Percentiles rank a stretch among this genome's conserved stretches.
Evolutionary conservation across 352 stramenopile genomes (phyloP).

Genomic region (Phytophthora meadii): DNA sequence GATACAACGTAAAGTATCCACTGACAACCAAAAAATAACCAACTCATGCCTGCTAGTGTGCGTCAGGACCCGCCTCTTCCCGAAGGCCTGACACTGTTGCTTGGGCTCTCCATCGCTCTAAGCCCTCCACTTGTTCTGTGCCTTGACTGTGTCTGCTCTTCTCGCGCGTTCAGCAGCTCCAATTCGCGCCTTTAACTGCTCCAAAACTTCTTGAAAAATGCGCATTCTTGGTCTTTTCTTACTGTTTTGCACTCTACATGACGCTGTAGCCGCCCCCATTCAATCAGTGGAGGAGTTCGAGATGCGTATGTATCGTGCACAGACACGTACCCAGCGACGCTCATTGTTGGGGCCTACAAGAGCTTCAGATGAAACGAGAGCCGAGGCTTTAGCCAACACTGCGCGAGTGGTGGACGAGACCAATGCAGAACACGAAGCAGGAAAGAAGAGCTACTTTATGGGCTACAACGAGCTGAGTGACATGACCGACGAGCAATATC

Average conservation of each 20-base stretch:
- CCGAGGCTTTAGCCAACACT: slow-evolving; percentile 52
- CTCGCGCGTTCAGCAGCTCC: not conserved
- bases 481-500: slow-evolving; percentile 72
- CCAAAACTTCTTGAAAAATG: slow-evolving; percentile 25
- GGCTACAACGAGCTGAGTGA: slow-evolving; percentile 75
- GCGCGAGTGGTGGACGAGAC: slow-evolving; percentile 46
- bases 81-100: slow-evolving; percentile 26
- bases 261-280: slow-evolving; percentile 1
- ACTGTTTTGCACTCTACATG: slow-evolving; percentile 8
- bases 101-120: slow-evolving; percentile 35
- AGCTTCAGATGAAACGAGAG: slow-evolving; percentile 47
- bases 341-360: slow-evolving; percentile 50
- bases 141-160: slow-evolving; percentile 30
- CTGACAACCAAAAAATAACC: slow-evolving; percentile 2
- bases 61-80: slow-evolving; percentile 16
- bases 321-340: slow-evolving; percentile 34
- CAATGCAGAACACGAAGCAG: slow-evolving; percentile 54
- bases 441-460: slow-evolving; percentile 58
- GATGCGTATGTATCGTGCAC: slow-evolving; percentile 30
- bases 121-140: slow-evolving; percentile 33
- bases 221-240: slow-evolving; percentile 14
- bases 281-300: slow-evolving; percentile 31
- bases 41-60: slow-evolving; percentile 24
- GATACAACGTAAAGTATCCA: slow-evolving; percentile 26
- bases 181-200: slow-evolving; percentile 13